Evolutionary conservation across 2,329 filamentous ascomycete species (phyloP).

Genomic region (Alternaria angustiovoidea): DNA sequence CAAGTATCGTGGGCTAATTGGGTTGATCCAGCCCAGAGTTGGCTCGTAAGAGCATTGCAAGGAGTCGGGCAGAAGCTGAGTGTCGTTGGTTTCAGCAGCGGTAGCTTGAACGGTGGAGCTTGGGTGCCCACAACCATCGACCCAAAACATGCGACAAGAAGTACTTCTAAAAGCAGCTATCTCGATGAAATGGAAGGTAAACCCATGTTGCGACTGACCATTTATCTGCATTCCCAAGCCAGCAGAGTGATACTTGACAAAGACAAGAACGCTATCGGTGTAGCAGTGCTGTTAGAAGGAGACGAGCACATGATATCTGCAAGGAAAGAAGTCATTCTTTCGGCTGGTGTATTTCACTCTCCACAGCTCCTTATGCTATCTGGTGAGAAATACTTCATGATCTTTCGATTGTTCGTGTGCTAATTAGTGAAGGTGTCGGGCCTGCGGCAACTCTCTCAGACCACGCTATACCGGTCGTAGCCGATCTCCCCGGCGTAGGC

Average conservation of each 20-base stretch:
- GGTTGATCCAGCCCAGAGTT: neutral
- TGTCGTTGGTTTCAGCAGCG: conserved; percentile 32
- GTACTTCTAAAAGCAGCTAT: no score
- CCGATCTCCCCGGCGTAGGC: conserved; percentile 33
- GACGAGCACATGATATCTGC: no score
- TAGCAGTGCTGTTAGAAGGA: no score
- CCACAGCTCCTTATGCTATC: conserved; percentile 52
- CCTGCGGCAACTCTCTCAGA: conserved; percentile 16
- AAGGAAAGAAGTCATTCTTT: neutral
- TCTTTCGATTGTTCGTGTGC: no score
- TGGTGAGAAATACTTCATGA: conserved; percentile 16
- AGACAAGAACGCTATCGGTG: no score
- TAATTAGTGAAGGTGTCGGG: no score
- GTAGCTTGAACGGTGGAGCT: conserved; percentile 29
- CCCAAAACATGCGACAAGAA: conserved; percentile 23
- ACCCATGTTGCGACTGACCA: no score
- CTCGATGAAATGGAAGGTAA: no score
- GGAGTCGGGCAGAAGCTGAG: conserved; percentile 29
- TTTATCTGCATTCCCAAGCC: no score
- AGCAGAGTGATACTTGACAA: no score
- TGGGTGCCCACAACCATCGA: conserved; percentile 44
- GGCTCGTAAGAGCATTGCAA: conserved; percentile 24
- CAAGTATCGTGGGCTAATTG: conserved; percentile 35
- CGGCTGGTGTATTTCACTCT: neutral
- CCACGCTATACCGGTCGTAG: conserved; percentile 28